phyloP scores from a whole-genome alignment of 2,329 filamentous ascomycete genomes.

The Elsinoe batatas region DNA sequence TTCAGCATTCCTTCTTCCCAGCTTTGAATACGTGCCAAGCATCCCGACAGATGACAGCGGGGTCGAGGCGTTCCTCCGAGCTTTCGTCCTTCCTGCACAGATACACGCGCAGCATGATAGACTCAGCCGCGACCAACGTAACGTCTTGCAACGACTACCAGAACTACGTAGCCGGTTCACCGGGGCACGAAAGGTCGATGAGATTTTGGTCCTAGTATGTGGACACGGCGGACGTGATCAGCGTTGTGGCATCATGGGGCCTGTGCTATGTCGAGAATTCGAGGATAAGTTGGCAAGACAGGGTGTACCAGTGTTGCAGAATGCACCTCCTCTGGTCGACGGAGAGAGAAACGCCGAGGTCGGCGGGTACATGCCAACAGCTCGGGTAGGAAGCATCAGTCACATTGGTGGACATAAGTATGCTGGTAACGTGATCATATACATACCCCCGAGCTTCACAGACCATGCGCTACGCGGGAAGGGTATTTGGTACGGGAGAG shows the following conservation, averaged over 20 bases:
- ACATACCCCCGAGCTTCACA: conserved; percentile 51
- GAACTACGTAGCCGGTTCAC: conserved; percentile 38
- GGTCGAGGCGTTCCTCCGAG: conserved; percentile 49
- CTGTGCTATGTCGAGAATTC: conserved; percentile 63
- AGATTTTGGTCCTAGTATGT: conserved; percentile 75
- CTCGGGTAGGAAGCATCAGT: conserved; percentile 59
- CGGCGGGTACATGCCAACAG: conserved; percentile 30
- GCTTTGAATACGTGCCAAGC: conserved; percentile 68
- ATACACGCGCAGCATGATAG: conserved; percentile 52
- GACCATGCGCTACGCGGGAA: conserved; percentile 54
- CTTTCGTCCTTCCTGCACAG: conserved; percentile 53
- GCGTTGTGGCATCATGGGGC: conserved; percentile 73
- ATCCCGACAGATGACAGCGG: conserved; percentile 55
- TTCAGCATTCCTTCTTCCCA: conserved; percentile 69
- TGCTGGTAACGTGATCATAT: conserved; percentile 75
- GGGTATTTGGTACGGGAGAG: conserved; percentile 74
- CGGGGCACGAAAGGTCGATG: conserved; percentile 51
- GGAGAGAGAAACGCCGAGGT: conserved; percentile 18
- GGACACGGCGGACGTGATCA: conserved; percentile 74
- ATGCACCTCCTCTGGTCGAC: conserved; percentile 30
- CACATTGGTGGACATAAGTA: conserved; percentile 81
- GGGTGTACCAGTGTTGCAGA: conserved; percentile 39
- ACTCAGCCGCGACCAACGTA: conserved; percentile 45
- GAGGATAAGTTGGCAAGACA: conserved; percentile 44
- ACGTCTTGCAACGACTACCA: conserved; percentile 38